phyloP scores from a whole-genome alignment of 176 grass and related monocot genomes.

The Bonia amplexicaulis region DNA sequence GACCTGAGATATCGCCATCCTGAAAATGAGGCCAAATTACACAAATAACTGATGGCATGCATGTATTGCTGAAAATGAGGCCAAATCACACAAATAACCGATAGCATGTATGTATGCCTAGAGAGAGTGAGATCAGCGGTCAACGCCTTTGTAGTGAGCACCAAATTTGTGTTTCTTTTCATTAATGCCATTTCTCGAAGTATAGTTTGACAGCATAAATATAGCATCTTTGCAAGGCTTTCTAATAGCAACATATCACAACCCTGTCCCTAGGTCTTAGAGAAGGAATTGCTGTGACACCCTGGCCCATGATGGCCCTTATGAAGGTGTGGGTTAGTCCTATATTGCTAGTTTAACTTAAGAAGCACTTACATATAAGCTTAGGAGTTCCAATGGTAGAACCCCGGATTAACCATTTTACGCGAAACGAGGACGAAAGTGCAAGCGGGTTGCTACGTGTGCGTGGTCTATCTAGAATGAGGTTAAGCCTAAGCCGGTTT shows the following conservation, averaged over 20 bases:
- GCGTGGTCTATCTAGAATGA: no score
- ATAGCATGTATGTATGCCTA: background rate
- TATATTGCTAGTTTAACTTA: no score
- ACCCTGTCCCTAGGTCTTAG: no score
- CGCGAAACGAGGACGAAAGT: no score
- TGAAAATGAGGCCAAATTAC: slow-evolving; percentile 3
- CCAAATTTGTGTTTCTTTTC: background rate
- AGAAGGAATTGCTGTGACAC: background rate
- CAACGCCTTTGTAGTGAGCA: background rate
- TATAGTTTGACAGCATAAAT: background rate
- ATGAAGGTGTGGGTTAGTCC: no score
- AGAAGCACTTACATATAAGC: no score
- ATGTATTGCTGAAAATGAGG: background rate
- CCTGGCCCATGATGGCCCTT: no score
- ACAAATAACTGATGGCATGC: background rate
- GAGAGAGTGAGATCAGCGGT: background rate
- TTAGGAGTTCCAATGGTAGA: no score
- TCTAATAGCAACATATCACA: background rate
- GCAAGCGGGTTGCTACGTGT: no score
- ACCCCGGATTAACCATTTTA: no score
- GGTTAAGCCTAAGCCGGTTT: no score
- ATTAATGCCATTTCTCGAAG: background rate
- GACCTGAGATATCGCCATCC: background rate
- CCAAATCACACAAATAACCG: background rate
- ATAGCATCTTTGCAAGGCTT: background rate